Base-by-base conservation (phyloP, 116 monocot species). In the Papilionanthe hybrid region DNA sequence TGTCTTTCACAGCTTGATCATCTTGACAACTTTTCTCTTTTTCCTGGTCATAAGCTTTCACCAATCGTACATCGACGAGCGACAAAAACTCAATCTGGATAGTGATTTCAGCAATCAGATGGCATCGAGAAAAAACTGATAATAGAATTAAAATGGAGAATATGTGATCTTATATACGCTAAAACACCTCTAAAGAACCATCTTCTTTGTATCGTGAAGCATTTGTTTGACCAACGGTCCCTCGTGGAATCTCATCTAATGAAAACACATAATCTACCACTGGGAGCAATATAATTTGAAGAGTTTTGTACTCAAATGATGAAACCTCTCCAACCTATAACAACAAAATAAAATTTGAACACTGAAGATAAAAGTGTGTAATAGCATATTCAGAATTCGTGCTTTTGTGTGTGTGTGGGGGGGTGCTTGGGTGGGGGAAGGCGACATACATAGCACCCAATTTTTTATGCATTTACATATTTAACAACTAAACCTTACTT, bases 301-400 rank as follows among this genome's bases (percentile, higher is more conserved):
- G 83, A 12, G 89, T 85, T 67, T 75, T 75, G 28, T 77, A 45
- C 72, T 98, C 90, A 79, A 87, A 91, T 28, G 88, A 87, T 80
- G 83, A 65, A 78, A 98, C 94, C 83, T 86, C 81, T 2, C 98
- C 94, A 79, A 98, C 92, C 97, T 97, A 79, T n/a, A n/a, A n/a
- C 11, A 83, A 81, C 32, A 71, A 37, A 22, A 71, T 17, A 65
- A 53, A 1, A 37, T 37, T 5, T 71, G 41, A 71, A 18, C 37
- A 41, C 17, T 37, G 37, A 37, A 41, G 37, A 71, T 17, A 71
- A 71, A 71, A 71, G 2, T 65, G 25, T 65, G 23, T 2, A 27
- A 9, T 12, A 25, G 32, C 32, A 32, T 32, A 65, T 65, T 25
- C 22, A 65, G 25, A 65, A 2, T 25, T 27, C 9, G 27, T 65